A percentile compares a stretch with the other conserved stretches of the same genome.
These are phyloP conservation scores for Boeremia lycopersici DNA, from an alignment of 2,329 filamentous ascomycete genomes.

Conservation along the genomic window DNA sequence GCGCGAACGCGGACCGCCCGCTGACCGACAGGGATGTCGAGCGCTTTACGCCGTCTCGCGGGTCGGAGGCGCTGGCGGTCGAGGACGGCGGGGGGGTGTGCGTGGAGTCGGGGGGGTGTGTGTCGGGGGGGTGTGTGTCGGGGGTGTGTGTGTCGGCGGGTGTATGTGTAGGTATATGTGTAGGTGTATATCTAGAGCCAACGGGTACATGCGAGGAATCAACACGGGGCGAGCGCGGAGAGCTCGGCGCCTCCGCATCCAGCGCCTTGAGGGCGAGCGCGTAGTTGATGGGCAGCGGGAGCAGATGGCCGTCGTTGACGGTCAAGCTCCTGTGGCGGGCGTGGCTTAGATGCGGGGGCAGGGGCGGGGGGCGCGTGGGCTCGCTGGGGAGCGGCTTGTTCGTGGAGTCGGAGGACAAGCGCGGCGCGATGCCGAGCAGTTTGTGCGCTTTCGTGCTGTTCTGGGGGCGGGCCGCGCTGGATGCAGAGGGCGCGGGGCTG, in stretches of 20 bases:
- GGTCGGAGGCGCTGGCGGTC: constrained; percentile 31
- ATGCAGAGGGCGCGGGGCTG: constrained; percentile 38
- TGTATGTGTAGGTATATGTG: no score
- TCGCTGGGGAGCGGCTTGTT: constrained; percentile 20
- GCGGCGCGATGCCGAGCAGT: constrained; percentile 46
- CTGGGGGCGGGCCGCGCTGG: constrained; percentile 38
- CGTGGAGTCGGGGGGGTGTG: no score
- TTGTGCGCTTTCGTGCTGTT: constrained; percentile 50
- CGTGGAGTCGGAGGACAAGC: constrained; percentile 24
- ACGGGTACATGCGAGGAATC: not conserved
- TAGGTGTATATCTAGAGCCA: no score
- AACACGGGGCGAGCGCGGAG: constrained; percentile 15
- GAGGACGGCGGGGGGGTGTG: constrained; percentile 21
- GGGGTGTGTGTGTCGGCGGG: no score
- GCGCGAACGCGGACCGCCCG: constrained; percentile 38
- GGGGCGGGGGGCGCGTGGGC: constrained; percentile 7
- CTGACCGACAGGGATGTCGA: constrained; percentile 40
- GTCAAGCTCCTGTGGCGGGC: constrained; percentile 41
- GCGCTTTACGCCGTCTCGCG: constrained; percentile 27
- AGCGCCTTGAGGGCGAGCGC: constrained; percentile 45
- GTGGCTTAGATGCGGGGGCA: constrained; percentile 22
- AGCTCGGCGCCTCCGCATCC: constrained; percentile 26
- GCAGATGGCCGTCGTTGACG: constrained; percentile 41
- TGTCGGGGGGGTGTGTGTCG: no score
- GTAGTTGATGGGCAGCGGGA: constrained; percentile 49